These are phyloP conservation scores for Fusarium agapanthi DNA, from an alignment of 2,329 filamentous ascomycete species.

Conservation along the genomic window DNA sequence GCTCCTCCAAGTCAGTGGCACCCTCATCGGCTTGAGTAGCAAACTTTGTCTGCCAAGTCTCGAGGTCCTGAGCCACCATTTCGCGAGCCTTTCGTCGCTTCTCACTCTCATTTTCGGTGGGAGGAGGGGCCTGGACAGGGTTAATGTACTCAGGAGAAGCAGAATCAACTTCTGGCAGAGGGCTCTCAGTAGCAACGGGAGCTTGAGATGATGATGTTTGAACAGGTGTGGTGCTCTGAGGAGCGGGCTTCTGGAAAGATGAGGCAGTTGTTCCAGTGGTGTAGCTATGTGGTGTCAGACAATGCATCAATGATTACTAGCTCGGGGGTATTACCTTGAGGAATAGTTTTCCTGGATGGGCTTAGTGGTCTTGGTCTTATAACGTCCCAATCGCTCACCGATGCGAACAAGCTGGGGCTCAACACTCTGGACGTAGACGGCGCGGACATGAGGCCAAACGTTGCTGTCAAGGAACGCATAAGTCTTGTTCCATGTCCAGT, in stretches of 20 bases:
- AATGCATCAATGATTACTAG: background rate
- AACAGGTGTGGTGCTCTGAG: slow-evolving; percentile 41
- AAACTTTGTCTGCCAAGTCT: slow-evolving; percentile 89
- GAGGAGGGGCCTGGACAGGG: slow-evolving; percentile 55
- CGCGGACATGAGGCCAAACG: slow-evolving; percentile 82
- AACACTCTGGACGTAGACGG: slow-evolving; percentile 89
- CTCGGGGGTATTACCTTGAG: slow-evolving; percentile 16
- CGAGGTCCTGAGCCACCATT: slow-evolving; percentile 79
- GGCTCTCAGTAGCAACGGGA: slow-evolving; percentile 16
- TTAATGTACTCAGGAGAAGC: slow-evolving; percentile 40
- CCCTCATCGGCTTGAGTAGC: slow-evolving; percentile 86
- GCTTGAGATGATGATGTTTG: slow-evolving; percentile 46
- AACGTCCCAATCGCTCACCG: slow-evolving; percentile 84
- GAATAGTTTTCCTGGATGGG: slow-evolving; percentile 36
- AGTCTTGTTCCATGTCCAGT: slow-evolving; percentile 74
- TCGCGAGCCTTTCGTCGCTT: slow-evolving; percentile 67
- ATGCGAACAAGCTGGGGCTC: slow-evolving; percentile 95
- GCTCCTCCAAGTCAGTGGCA: slow-evolving; percentile 74
- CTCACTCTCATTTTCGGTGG: slow-evolving; percentile 60
- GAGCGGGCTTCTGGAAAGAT: slow-evolving; percentile 48
- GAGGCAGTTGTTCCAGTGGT: slow-evolving; percentile 42
- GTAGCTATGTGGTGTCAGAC: slow-evolving; percentile 28
- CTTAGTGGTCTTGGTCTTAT: slow-evolving; percentile 57
- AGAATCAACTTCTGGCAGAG: slow-evolving; percentile 34
- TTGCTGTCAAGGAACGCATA: slow-evolving; percentile 77